These are phyloP conservation scores for Thuja plicata DNA, from an alignment of 83 land plant genomes.

Conservation along the genomic window DNA sequence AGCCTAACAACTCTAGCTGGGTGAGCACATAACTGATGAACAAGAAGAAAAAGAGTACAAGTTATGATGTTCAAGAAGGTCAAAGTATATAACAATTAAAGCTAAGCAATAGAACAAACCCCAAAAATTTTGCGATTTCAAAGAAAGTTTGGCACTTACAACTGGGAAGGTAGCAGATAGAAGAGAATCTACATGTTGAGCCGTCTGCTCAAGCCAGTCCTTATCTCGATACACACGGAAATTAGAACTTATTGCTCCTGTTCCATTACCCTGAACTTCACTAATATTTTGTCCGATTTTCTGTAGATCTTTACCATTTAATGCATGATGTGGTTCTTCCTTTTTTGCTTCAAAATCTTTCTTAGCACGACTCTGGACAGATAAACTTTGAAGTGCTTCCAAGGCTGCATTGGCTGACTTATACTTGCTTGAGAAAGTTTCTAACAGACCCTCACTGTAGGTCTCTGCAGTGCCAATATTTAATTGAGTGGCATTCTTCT, in stretches of 20 bases:
- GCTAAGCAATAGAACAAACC: background rate
- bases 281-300: background rate
- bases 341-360: background rate
- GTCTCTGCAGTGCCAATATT: slow-evolving; percentile 7
- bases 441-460: slow-evolving; percentile 4
- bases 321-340: background rate
- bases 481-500: slow-evolving; percentile 26
- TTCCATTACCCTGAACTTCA: background rate
- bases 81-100: background rate
- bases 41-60: slow-evolving; percentile 7
- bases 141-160: slow-evolving; percentile 40
- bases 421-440: background rate
- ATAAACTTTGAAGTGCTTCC: slow-evolving; percentile 41
- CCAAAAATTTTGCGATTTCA: background rate
- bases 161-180: slow-evolving; percentile 70
- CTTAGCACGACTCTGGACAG: slow-evolving; percentile 18
- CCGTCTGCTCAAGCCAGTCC: slow-evolving; percentile 76
- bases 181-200: slow-evolving; percentile 55
- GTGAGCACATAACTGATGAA: slow-evolving; percentile 77
- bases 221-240: slow-evolving; percentile 59
- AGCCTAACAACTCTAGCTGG: slow-evolving; percentile 66
- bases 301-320: slow-evolving; percentile 1
- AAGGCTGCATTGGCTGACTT: slow-evolving; percentile 28
- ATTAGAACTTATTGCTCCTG: background rate
- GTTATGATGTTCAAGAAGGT: background rate